These are phyloP conservation scores for Umbilicaria muhlenbergii DNA, from an alignment of 495 filamentous ascomycete genomes.

Conservation along the genomic window DNA sequence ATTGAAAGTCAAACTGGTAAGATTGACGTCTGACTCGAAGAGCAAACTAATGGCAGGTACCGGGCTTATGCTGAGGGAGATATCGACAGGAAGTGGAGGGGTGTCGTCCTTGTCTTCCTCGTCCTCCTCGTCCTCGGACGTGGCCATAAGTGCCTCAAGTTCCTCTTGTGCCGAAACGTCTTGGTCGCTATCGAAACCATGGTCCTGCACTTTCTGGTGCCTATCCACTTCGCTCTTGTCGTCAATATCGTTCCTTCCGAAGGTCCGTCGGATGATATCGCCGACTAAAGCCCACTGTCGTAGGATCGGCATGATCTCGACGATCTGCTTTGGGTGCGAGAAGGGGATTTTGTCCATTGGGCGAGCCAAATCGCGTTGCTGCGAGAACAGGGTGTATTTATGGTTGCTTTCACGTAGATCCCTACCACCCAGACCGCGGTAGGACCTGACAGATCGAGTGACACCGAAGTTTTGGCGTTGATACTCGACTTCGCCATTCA, in stretches of 20 bases:
- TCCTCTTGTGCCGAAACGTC: not conserved
- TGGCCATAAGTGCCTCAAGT: not conserved
- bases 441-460: slow-evolving; percentile 16
- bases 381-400: slow-evolving; percentile 50
- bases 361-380: slow-evolving; percentile 53
- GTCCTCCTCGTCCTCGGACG: not conserved
- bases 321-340: slow-evolving; percentile 70
- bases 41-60: slow-evolving; percentile 30
- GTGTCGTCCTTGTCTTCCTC: slow-evolving; percentile 4
- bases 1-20: slow-evolving; percentile 36
- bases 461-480: slow-evolving; percentile 20
- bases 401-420: slow-evolving; percentile 34
- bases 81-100: slow-evolving; percentile 19
- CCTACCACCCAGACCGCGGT: slow-evolving; percentile 22
- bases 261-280: slow-evolving; percentile 45
- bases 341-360: slow-evolving; percentile 62
- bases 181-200: not conserved
- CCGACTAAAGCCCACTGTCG: slow-evolving; percentile 61
- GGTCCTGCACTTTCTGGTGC: not conserved
- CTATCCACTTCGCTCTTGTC: no score
- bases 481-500: slow-evolving; percentile 14
- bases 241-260: slow-evolving; percentile 17
- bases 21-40: slow-evolving; percentile 28
- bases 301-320: slow-evolving; percentile 58
- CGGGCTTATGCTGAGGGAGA: slow-evolving; percentile 29